Percentiles rank a stretch among this genome's conserved stretches.
These are phyloP conservation scores for Blastobotrys americana DNA, from an alignment of 805 yeast species.

Conservation along the genomic window DNA sequence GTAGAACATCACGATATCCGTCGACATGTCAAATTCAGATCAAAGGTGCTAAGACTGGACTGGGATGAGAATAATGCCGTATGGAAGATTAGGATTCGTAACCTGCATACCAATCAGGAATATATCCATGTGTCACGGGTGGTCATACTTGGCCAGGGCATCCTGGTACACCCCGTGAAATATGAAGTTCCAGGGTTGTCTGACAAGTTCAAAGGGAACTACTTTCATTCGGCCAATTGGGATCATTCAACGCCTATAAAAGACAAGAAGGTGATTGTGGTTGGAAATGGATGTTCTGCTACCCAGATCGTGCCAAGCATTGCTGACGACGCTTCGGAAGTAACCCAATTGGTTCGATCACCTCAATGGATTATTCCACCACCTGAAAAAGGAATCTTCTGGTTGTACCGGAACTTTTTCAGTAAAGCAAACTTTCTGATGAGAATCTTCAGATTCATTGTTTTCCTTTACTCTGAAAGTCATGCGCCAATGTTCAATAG, in stretches of 20 bases:
- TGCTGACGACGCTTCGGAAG: slow-evolving; percentile 6
- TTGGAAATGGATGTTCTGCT: slow-evolving; percentile 16
- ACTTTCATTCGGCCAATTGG: slow-evolving; percentile 17
- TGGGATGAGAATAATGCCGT: slow-evolving; percentile 13
- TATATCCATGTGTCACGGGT: slow-evolving; percentile 10
- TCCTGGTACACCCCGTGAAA: slow-evolving; percentile 11
- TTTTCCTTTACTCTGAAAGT: slow-evolving; percentile 11
- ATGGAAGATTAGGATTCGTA: slow-evolving; percentile 10
- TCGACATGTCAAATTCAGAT: slow-evolving; percentile 7
- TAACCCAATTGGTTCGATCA: slow-evolving; percentile 14
- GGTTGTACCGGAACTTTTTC: slow-evolving; percentile 1
- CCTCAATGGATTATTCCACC: slow-evolving; percentile 16
- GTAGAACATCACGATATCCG: slow-evolving; percentile 11
- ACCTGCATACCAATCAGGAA: slow-evolving; percentile 8
- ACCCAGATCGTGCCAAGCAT: slow-evolving; percentile 12
- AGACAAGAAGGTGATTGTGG: slow-evolving; percentile 12
- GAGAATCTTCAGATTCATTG: slow-evolving; percentile 7
- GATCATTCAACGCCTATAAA: slow-evolving; percentile 9
- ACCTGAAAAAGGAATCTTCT: slow-evolving; percentile 6
- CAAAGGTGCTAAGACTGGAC: slow-evolving; percentile 6
- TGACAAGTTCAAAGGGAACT: slow-evolving; percentile 15
- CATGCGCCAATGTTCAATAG: slow-evolving; percentile 13
- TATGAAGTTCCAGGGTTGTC: slow-evolving; percentile 12
- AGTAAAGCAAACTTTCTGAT: slow-evolving; percentile 2
- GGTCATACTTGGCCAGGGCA: slow-evolving; percentile 13